Evolutionary conservation across 495 filamentous ascomycete species (phyloP).

Genomic region (Neurospora africana): DNA sequence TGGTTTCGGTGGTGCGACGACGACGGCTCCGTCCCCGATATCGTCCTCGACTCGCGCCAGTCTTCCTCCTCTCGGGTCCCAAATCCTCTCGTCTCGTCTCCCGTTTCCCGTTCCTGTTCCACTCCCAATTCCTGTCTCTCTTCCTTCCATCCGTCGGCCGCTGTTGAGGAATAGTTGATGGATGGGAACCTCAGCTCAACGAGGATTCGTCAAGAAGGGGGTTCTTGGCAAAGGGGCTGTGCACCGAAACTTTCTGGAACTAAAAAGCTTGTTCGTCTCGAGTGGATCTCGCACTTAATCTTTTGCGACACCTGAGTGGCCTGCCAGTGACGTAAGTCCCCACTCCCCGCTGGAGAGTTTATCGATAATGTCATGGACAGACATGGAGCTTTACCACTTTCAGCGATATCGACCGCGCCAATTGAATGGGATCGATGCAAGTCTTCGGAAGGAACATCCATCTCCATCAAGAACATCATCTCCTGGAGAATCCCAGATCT

Average conservation of each 20-base stretch:
- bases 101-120: neutral
- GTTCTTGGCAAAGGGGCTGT: neutral
- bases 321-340: neutral
- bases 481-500: neutral
- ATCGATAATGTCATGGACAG: neutral
- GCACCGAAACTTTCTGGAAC: neutral
- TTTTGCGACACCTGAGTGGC: neutral
- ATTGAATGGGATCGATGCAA: neutral
- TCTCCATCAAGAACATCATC: neutral
- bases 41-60: neutral
- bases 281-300: neutral
- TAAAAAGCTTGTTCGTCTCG: neutral
- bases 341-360: neutral
- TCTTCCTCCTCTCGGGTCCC: neutral
- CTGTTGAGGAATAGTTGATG: neutral
- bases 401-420: neutral
- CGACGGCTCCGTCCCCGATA: neutral
- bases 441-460: neutral
- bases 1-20: neutral
- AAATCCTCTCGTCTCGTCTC: neutral
- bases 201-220: neutral
- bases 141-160: neutral
- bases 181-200: neutral
- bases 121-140: neutral
- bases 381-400: neutral